Conservation (phyloP, 2,329 filamentous ascomycete genomes). For the Rugonectria rugulosa region DNA sequence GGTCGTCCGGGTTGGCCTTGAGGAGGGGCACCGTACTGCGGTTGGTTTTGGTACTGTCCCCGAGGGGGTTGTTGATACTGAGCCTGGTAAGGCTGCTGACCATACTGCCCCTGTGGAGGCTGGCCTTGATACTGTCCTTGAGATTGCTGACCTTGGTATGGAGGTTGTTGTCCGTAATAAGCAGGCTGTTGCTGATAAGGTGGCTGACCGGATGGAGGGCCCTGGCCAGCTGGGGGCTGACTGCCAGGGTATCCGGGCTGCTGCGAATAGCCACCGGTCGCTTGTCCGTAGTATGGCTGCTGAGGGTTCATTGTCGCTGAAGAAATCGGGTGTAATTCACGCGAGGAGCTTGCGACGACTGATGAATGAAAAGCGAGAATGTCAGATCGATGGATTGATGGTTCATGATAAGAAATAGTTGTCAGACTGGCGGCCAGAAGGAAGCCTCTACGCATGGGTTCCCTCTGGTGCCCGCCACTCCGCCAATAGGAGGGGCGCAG, state of each 20-base stretch:
- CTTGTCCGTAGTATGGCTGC: slow-evolving; percentile 34
- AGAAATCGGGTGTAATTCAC: neutral
- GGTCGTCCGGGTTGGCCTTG: slow-evolving; percentile 20
- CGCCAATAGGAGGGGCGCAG: neutral
- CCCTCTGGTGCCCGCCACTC: neutral
- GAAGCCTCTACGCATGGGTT: neutral
- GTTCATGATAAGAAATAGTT: neutral
- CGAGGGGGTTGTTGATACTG: too few relatives aligned
- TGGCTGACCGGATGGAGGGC: slow-evolving; percentile 19
- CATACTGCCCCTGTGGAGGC: slow-evolving; percentile 17
- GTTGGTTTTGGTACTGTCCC: slow-evolving; percentile 3
- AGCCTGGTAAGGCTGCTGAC: neutral
- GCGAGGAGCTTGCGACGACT: neutral
- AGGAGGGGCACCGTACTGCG: slow-evolving; percentile 7
- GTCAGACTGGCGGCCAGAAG: neutral
- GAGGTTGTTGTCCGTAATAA: slow-evolving; percentile 4
- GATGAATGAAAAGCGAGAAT: neutral
- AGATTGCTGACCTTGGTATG: neutral
- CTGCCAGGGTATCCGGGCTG: slow-evolving; percentile 23
- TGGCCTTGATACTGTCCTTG: slow-evolving; percentile 22
- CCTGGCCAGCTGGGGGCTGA: neutral
- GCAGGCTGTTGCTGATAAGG: slow-evolving; percentile 22
- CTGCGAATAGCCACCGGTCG: slow-evolving; percentile 5
- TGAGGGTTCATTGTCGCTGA: slow-evolving; percentile 20
- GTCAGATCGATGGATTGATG: neutral